Conservation (phyloP, 192 early-diverging fungal genomes). For the Entophlyctis luteolus region DNA sequence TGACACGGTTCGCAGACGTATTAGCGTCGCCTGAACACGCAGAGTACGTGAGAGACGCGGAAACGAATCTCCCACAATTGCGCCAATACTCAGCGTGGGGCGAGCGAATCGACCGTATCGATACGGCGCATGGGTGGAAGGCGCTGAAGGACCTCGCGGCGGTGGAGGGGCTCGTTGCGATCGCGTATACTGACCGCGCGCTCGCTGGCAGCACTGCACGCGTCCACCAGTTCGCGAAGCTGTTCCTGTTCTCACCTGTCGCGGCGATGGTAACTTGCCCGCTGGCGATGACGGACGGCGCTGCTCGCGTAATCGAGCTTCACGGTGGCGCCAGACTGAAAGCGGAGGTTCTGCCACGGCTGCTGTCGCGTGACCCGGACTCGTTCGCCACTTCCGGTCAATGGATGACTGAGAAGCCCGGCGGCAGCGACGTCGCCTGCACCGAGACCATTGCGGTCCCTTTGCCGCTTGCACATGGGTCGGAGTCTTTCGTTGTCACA, state of each 20-base stretch:
- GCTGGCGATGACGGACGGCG: constrained; percentile 77
- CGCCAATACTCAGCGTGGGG: constrained; percentile 69
- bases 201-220: not conserved
- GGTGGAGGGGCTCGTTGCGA: constrained; percentile 62
- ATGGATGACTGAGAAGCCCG: constrained; percentile 76
- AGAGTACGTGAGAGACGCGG: constrained; percentile 47
- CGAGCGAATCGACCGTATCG: constrained; percentile 58
- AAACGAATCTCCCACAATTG: constrained; percentile 60
- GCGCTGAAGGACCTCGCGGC: constrained; percentile 58
- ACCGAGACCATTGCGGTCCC: constrained; percentile 62
- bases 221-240: constrained; percentile 56
- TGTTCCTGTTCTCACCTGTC: constrained; percentile 53
- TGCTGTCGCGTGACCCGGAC: constrained; percentile 50
- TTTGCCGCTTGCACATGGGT: constrained; percentile 22
- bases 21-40: constrained; percentile 41
- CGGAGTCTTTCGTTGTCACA: constrained; percentile 17
- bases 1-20: not conserved
- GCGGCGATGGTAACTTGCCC: constrained; percentile 62
- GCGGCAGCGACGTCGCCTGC: constrained; percentile 61
- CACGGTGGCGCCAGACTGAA: constrained; percentile 34
- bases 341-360: not conserved
- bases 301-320: constrained; percentile 61
- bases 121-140: constrained; percentile 60
- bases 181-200: constrained; percentile 57
- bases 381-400: constrained; percentile 66